These are phyloP conservation scores for Gastrolobium villosum DNA, from an alignment of 306 rosid genomes.

Conservation along the genomic window DNA sequence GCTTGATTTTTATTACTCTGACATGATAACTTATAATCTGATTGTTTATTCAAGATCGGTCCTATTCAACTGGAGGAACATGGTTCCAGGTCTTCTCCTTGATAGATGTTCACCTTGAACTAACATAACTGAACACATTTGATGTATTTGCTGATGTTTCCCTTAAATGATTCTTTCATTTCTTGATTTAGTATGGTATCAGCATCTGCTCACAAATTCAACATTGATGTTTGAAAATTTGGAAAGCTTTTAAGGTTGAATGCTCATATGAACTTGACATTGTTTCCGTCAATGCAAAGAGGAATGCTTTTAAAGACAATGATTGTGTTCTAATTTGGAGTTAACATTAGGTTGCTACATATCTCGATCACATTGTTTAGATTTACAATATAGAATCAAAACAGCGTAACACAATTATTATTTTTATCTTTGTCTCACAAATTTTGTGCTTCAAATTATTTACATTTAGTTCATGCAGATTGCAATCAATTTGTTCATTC, in stretches of 20 bases:
- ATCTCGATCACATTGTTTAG: constrained; percentile 22
- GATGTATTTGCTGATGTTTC: background rate
- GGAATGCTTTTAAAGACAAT: constrained; percentile 5
- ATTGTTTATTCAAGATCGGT: constrained; percentile 31
- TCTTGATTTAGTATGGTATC: constrained; percentile 6
- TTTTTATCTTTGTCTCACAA: background rate
- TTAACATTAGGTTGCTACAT: constrained; percentile 6
- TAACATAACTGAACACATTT: background rate
- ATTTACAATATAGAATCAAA: constrained; percentile 19
- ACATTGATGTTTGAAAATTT: constrained; percentile 15
- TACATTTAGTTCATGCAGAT: background rate
- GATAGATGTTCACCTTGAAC: constrained; percentile 28
- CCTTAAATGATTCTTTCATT: background rate
- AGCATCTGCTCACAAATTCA: constrained; percentile 24
- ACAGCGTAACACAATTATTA: constrained; percentile 3
- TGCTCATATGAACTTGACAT: constrained; percentile 2
- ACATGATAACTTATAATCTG: constrained; percentile 17
- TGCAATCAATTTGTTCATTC: background rate
- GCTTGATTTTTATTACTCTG: constrained; percentile 4
- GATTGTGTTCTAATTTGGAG: constrained; percentile 20
- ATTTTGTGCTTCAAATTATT: background rate
- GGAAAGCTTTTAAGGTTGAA: background rate
- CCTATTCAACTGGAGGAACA: constrained; percentile 28
- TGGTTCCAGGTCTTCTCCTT: constrained; percentile 25
- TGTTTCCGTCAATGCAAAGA: background rate